Conservation (phyloP, 768 basidiomycete species). For the Ephemerocybe angulata region DNA sequence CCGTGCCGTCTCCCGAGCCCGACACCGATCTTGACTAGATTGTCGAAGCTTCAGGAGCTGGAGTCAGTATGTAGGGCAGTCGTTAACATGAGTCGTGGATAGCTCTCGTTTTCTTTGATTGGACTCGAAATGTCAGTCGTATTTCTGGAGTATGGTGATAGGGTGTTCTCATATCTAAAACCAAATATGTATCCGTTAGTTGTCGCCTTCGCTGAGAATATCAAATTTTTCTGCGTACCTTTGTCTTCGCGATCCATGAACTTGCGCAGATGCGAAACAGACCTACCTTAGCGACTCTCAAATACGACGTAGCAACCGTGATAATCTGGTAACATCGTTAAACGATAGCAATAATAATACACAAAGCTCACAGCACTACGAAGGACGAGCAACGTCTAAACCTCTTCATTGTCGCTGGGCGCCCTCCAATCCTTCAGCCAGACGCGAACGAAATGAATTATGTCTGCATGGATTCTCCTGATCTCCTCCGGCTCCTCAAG, state of each 20-base stretch:
- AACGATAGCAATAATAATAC: not conserved
- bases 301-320: too few relatives aligned
- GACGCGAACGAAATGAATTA: constrained; percentile 69
- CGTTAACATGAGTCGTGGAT: not conserved
- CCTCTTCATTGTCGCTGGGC: constrained; percentile 10
- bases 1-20: not conserved
- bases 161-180: too few relatives aligned
- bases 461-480: constrained; percentile 73
- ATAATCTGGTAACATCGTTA: not conserved
- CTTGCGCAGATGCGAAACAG: too few relatives aligned
- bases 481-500: constrained; percentile 74
- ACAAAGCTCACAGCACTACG: not conserved
- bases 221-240: too few relatives aligned
- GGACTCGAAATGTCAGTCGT: not conserved
- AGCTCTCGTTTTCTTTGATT: not conserved
- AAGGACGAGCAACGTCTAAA: not conserved
- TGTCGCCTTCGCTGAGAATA: too few relatives aligned
- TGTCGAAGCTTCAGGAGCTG: not conserved
- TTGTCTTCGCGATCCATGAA: too few relatives aligned
- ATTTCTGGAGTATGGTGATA: not conserved
- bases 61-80: not conserved
- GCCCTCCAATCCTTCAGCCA: constrained; percentile 61
- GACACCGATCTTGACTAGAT: not conserved
- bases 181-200: too few relatives aligned
- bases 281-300: too few relatives aligned